Conservation (phyloP, 768 basidiomycete species). For the Auricularia cornea region DNA sequence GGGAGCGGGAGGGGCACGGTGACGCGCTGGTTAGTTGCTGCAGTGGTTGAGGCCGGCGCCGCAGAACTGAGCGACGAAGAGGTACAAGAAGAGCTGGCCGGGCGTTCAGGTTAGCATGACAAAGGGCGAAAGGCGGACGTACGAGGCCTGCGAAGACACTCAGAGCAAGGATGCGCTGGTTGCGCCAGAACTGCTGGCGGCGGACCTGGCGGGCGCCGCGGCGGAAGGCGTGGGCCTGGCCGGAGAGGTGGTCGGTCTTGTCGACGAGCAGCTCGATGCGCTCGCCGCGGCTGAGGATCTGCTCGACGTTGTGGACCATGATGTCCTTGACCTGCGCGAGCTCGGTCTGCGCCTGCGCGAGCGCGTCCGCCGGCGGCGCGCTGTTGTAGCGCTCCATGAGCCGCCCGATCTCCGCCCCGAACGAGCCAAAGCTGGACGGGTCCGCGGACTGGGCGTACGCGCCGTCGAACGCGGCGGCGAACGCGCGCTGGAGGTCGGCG, state of each 20-base stretch:
- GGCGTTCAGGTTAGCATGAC: slow-evolving; percentile 9
- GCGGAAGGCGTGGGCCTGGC: slow-evolving; percentile 88
- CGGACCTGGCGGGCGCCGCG: slow-evolving; percentile 78
- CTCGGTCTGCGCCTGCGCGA: slow-evolving; percentile 83
- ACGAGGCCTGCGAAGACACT: slow-evolving; percentile 65
- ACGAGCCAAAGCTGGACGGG: slow-evolving; percentile 45
- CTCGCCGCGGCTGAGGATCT: slow-evolving; percentile 90
- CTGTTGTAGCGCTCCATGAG: slow-evolving; percentile 88
- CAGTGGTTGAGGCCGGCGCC: slow-evolving; percentile 73
- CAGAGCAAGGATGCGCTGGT: slow-evolving; percentile 58
- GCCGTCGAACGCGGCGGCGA: neutral
- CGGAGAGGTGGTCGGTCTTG: slow-evolving; percentile 93
- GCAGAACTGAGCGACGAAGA: slow-evolving; percentile 84
- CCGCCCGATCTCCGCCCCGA: slow-evolving; percentile 59
- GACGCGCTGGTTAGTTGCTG: slow-evolving; percentile 5
- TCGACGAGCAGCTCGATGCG: slow-evolving; percentile 92
- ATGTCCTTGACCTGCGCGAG: slow-evolving; percentile 88
- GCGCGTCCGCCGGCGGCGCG: slow-evolving; percentile 77
- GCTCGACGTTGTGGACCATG: slow-evolving; percentile 98
- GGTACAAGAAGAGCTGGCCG: slow-evolving; percentile 61
- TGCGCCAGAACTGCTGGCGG: slow-evolving; percentile 82
- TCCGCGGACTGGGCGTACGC: slow-evolving; percentile 22
- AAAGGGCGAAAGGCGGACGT: slow-evolving; percentile 18
- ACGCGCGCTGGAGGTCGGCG: slow-evolving; percentile 62
- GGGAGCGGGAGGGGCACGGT: too few species aligned